Evolutionary conservation across 352 stramenopile species (phyloP).

Genomic region (Globisporangium takayamanum): DNA sequence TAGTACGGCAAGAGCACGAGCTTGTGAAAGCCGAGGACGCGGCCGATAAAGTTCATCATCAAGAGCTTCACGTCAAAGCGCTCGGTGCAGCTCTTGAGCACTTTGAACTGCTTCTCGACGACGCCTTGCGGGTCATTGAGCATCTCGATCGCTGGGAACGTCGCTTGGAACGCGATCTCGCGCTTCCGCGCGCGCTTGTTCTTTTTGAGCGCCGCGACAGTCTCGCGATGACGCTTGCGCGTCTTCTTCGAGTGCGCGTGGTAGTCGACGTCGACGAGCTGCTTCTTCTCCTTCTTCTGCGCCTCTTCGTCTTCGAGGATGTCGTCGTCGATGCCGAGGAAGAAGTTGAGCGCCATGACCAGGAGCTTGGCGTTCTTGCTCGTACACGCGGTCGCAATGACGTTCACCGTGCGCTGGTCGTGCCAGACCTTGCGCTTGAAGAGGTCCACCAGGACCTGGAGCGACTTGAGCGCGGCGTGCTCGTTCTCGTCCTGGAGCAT

Average conservation of each 20-base stretch:
- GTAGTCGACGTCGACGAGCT: slow-evolving; percentile 85
- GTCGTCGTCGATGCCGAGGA: slow-evolving; percentile 96
- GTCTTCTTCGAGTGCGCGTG: slow-evolving; percentile 97
- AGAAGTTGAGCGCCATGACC: slow-evolving; percentile 95
- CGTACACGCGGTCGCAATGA: slow-evolving; percentile 91
- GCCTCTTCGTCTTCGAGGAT: slow-evolving; percentile 95
- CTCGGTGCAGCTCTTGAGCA: slow-evolving; percentile 84
- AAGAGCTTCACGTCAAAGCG: slow-evolving; percentile 94
- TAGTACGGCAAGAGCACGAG: slow-evolving; percentile 96
- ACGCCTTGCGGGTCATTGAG: slow-evolving; percentile 96
- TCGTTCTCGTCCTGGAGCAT: slow-evolving; percentile 91
- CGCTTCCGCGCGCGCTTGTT: slow-evolving; percentile 84
- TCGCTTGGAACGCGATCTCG: slow-evolving; percentile 67
- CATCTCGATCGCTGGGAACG: slow-evolving; percentile 96
- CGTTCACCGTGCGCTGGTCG: slow-evolving; percentile 95
- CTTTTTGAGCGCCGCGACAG: slow-evolving; percentile 84
- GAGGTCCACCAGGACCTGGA: slow-evolving; percentile 93
- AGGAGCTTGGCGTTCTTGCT: slow-evolving; percentile 85
- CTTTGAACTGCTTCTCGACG: slow-evolving; percentile 91
- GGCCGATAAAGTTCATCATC: slow-evolving; percentile 98
- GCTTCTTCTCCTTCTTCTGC: slow-evolving; percentile 84
- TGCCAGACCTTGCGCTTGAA: slow-evolving; percentile 97
- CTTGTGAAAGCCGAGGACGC: slow-evolving; percentile 96
- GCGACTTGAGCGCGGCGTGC: slow-evolving; percentile 79
- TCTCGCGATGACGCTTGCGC: slow-evolving; percentile 82